These are phyloP conservation scores for Mychonastes homosphaera DNA, from an alignment of 139 green algal species.

Conservation along the genomic window DNA sequence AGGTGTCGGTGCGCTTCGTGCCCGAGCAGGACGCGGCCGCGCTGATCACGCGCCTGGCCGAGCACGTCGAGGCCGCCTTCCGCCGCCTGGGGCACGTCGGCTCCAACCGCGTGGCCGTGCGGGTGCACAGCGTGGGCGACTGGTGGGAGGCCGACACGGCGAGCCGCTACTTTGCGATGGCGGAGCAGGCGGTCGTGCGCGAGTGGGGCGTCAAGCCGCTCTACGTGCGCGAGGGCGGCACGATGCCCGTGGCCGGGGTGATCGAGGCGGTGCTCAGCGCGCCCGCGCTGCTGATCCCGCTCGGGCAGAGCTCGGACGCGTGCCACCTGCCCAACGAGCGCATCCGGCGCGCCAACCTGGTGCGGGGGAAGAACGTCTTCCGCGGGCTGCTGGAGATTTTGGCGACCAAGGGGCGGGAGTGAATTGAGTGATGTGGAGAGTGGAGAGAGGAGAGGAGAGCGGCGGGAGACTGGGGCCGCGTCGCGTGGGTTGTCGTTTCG, in stretches of 20 bases:
- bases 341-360: conserved; percentile 66
- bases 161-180: conserved; percentile 55
- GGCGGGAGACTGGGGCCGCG: too few species aligned
- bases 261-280: conserved; percentile 79
- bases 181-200: conserved; percentile 50
- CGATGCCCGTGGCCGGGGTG: conserved; percentile 78
- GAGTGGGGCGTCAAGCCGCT: conserved; percentile 71
- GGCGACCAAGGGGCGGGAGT: conserved; percentile 12
- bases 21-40: conserved; percentile 47
- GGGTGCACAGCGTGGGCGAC: conserved; percentile 62
- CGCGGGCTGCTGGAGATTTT: conserved; percentile 54
- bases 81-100: conserved; percentile 43
- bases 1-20: conserved; percentile 45
- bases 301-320: conserved; percentile 79
- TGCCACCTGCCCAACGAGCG: conserved; percentile 86
- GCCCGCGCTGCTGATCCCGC: conserved; percentile 80
- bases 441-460: too few species aligned
- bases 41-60: conserved; percentile 41
- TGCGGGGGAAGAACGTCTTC: conserved; percentile 76
- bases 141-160: conserved; percentile 80
- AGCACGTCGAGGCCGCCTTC: conserved; percentile 76
- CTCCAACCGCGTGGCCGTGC: neutral
- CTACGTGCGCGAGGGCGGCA: conserved; percentile 73
- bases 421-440: too few species aligned
- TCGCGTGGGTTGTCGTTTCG: too few species aligned